Evolutionary conservation across 768 basidiomycete species (phyloP).

Genomic region (Russula brevipes): DNA sequence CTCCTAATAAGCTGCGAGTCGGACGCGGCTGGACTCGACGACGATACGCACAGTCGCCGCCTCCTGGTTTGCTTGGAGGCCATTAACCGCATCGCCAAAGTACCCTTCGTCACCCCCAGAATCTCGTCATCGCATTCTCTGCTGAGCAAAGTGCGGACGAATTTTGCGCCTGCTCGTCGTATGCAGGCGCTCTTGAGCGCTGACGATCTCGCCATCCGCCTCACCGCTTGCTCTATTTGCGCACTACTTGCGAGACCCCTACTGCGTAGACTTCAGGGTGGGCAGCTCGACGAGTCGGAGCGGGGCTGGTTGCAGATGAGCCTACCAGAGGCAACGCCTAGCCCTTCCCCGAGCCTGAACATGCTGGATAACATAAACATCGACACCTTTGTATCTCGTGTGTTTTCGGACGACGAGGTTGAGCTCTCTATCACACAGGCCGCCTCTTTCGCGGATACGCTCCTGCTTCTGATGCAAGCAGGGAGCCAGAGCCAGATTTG

Average conservation of each 20-base stretch:
- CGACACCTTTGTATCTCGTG: slow-evolving; percentile 1
- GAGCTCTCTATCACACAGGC: background rate
- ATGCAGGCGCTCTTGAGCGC: slow-evolving; percentile 7
- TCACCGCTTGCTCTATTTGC: slow-evolving; percentile 5
- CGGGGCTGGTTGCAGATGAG: slow-evolving; percentile 6
- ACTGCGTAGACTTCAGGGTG: background rate
- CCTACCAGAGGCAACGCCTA: background rate
- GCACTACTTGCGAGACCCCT: slow-evolving; percentile 13
- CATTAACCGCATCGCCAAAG: background rate
- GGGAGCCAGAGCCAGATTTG: background rate
- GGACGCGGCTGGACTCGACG: background rate
- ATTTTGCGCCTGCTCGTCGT: background rate
- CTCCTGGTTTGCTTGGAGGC: slow-evolving; percentile 11
- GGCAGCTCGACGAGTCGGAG: background rate
- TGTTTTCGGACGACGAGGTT: background rate
- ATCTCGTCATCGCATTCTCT: background rate
- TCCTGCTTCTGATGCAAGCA: background rate
- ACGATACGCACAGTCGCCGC: slow-evolving; percentile 1
- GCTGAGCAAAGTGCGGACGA: slow-evolving; percentile 2
- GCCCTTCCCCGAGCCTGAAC: background rate
- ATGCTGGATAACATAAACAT: slow-evolving; percentile 3
- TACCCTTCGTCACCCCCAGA: background rate
- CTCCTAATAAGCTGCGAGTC: slow-evolving; percentile 10
- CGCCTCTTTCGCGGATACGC: slow-evolving; percentile 2
- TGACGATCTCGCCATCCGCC: slow-evolving; percentile 3